Conservation (phyloP, 1,284 basidiomycete genomes). For the Naganishia sp. region DNA sequence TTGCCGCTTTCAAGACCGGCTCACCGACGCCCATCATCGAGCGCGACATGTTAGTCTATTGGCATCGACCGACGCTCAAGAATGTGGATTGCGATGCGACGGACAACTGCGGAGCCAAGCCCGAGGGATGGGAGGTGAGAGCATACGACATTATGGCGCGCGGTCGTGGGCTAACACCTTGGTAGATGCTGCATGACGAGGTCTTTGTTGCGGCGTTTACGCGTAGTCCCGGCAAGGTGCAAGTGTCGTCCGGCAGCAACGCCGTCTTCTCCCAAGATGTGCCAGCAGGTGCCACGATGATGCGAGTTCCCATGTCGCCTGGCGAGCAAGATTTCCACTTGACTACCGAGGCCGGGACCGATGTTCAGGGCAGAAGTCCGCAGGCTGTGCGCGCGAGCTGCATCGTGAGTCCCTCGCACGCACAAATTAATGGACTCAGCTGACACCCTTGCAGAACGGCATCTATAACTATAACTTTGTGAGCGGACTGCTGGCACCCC, state of each 20-base stretch:
- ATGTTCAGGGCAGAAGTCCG: constrained; percentile 5
- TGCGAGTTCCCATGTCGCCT: constrained; percentile 46
- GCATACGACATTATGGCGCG: too few relatives aligned
- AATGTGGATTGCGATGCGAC: constrained; percentile 47
- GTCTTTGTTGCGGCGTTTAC: constrained; percentile 51
- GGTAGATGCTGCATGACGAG: constrained; percentile 42
- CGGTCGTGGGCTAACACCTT: background rate
- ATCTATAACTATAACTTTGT: constrained; percentile 53
- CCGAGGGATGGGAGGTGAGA: constrained; percentile 48
- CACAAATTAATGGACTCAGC: background rate
- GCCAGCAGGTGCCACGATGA: constrained; percentile 42
- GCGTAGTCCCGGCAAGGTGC: constrained; percentile 46
- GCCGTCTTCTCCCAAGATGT: constrained; percentile 39
- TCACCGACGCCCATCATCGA: constrained; percentile 40
- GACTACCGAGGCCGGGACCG: constrained; percentile 10
- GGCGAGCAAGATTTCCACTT: constrained; percentile 46
- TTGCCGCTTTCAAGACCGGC: constrained; percentile 51
- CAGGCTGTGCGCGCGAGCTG: constrained; percentile 11
- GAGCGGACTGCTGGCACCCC: constrained; percentile 34
- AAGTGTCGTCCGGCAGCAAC: constrained; percentile 42
- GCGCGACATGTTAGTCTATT: constrained; percentile 49
- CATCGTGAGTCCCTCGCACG: constrained; percentile 4
- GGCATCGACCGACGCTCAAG: constrained; percentile 53
- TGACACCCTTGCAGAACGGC: constrained; percentile 38
- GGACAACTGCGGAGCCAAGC: constrained; percentile 47